Percentiles rank a stretch among this genome's conserved stretches.
Conservation (phyloP, 352 stramenopile genomes). For the Phytophthora sojae region DNA sequence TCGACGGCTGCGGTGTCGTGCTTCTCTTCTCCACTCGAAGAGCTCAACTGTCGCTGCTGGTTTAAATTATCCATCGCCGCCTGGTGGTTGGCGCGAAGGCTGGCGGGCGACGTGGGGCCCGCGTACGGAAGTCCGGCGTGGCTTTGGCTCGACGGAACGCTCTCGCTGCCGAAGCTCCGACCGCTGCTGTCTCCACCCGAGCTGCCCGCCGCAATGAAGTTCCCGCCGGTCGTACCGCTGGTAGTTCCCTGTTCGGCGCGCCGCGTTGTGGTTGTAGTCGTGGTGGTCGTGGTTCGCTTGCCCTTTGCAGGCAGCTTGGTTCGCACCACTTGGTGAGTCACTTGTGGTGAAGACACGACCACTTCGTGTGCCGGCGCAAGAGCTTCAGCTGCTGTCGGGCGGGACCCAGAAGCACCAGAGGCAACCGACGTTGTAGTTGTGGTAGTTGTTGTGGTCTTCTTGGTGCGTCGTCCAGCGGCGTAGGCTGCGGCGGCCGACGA, state of each 20-base stretch:
- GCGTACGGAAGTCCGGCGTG: constrained; percentile 11
- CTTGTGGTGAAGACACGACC: constrained; percentile 21
- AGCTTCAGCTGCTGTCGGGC: constrained; percentile 6
- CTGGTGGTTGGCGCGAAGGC: constrained; percentile 21
- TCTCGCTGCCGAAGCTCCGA: constrained; percentile 15
- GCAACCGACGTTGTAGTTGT: constrained; percentile 19
- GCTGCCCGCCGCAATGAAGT: constrained; percentile 4
- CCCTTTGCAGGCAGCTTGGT: constrained; percentile 29
- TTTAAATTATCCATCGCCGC: constrained; percentile 24
- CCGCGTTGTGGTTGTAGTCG: constrained; percentile 26
- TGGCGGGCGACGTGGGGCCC: constrained; percentile 20
- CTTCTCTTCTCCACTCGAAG: constrained; percentile 38
- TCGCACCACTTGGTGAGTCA: constrained; percentile 32
- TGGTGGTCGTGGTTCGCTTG: constrained; percentile 25
- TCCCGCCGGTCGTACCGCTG: not conserved
- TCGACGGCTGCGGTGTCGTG: not conserved
- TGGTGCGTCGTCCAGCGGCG: constrained; percentile 19
- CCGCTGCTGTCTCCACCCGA: constrained; percentile 21
- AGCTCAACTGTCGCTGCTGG: constrained; percentile 30
- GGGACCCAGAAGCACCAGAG: constrained; percentile 7
- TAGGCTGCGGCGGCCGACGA: constrained; percentile 16
- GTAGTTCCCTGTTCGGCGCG: constrained; percentile 19
- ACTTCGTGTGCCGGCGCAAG: constrained; percentile 25
- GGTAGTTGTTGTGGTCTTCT: constrained; percentile 24
- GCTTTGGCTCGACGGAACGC: constrained; percentile 14